Evolutionary conservation across 805 yeast genomes (phyloP).

Genomic region (Starmerella ratchasimensis): DNA sequence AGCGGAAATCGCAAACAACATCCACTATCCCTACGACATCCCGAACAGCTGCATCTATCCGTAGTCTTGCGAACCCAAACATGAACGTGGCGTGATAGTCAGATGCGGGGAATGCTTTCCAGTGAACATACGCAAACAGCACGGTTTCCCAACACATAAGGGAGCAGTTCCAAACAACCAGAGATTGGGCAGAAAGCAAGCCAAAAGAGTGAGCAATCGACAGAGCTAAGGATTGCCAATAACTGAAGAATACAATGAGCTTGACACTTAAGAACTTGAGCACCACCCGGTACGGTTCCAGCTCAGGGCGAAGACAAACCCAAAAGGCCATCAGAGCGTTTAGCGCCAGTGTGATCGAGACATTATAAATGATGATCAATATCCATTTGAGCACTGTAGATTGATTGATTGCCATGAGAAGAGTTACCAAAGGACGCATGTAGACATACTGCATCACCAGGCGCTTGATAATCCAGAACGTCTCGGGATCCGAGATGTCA

Average conservation of each 20-base stretch:
- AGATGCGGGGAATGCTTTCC: slow-evolving; percentile 65
- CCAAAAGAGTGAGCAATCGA: slow-evolving; percentile 30
- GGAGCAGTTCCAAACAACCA: slow-evolving; percentile 60
- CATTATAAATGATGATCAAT: slow-evolving; percentile 57
- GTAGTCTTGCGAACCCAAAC: slow-evolving; percentile 58
- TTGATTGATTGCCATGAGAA: slow-evolving; percentile 18
- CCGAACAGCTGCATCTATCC: slow-evolving; percentile 46
- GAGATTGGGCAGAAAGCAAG: slow-evolving; percentile 27
- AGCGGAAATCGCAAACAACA: slow-evolving; percentile 59
- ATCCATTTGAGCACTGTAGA: slow-evolving; percentile 33
- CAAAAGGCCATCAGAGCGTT: slow-evolving; percentile 83
- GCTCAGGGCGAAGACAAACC: slow-evolving; percentile 71
- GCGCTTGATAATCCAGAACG: slow-evolving; percentile 62
- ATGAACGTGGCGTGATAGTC: slow-evolving; percentile 50
- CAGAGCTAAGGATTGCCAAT: slow-evolving; percentile 77
- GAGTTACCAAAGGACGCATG: slow-evolving; percentile 75
- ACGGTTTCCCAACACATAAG: slow-evolving; percentile 71
- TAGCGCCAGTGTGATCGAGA: slow-evolving; percentile 66
- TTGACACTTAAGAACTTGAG: slow-evolving; percentile 89
- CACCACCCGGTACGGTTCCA: slow-evolving; percentile 72
- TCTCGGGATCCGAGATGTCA: slow-evolving; percentile 76
- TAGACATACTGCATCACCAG: slow-evolving; percentile 89
- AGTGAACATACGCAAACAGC: slow-evolving; percentile 78
- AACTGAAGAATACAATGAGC: slow-evolving; percentile 89
- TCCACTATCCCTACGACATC: slow-evolving; percentile 75